Percentiles rank a stretch among this genome's conserved stretches.
Evolutionary conservation across 176 grass and related monocot species (phyloP).

Genomic region (Aegilops sharonensis): DNA sequence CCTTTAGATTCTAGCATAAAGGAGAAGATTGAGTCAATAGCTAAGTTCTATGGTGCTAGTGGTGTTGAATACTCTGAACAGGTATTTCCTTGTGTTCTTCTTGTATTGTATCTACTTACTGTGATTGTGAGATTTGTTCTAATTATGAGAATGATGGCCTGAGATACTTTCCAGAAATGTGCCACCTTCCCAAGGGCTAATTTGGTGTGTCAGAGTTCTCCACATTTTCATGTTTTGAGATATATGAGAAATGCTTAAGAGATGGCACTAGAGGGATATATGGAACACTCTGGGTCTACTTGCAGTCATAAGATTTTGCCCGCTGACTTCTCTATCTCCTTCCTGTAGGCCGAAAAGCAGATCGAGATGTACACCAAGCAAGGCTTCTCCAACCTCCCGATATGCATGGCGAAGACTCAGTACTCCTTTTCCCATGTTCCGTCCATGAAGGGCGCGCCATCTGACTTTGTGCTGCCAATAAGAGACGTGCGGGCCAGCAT

Average conservation of each 20-base stretch:
- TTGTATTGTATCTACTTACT: background rate
- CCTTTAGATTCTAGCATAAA: constrained; percentile 81
- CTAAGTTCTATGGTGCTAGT: constrained; percentile 82
- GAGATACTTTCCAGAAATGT: background rate
- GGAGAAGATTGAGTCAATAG: constrained; percentile 95
- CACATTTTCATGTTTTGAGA: background rate
- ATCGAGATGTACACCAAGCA: constrained; percentile 94
- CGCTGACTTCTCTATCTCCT: constrained; percentile 14
- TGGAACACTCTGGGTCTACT: background rate
- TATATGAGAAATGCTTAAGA: background rate
- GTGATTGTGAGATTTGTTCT: constrained; percentile 15
- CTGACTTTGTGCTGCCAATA: constrained; percentile 72
- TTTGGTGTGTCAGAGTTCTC: background rate
- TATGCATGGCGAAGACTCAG: constrained; percentile 98
- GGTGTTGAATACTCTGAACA: constrained; percentile 90
- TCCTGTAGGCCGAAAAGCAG: constrained; percentile 76
- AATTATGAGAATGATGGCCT: background rate
- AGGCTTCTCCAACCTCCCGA: constrained; percentile 89
- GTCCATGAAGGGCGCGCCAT: constrained; percentile 70
- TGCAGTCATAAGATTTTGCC: background rate
- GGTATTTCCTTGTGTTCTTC: constrained; percentile 32
- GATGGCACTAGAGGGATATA: background rate
- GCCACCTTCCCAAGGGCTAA: background rate
- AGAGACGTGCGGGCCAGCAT: constrained; percentile 91
- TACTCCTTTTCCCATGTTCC: constrained; percentile 92